Conservation (phyloP, 2,329 filamentous ascomycete species). For the Penicillium sp. region DNA sequence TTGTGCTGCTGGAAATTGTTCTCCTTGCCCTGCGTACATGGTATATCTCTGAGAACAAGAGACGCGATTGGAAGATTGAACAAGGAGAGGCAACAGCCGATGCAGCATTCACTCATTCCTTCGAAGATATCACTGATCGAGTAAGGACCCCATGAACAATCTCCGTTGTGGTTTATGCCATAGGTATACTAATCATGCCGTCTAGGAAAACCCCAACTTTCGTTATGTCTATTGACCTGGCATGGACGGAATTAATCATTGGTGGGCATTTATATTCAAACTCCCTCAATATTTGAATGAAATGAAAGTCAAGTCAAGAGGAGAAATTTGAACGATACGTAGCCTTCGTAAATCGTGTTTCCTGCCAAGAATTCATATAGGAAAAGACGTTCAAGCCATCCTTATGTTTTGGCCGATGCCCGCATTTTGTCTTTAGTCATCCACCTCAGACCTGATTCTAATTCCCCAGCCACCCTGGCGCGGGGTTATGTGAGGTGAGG, state of each 20-base stretch:
- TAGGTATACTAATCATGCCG: neutral
- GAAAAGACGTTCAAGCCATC: no score
- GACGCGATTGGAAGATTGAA: neutral
- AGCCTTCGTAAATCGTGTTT: no score
- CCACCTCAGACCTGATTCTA: neutral
- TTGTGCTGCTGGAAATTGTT: neutral
- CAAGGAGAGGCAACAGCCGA: neutral
- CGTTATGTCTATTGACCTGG: neutral
- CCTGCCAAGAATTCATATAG: no score
- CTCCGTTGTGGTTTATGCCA: neutral
- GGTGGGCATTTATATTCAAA: no score
- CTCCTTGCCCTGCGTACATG: neutral
- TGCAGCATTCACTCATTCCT: neutral
- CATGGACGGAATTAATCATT: neutral
- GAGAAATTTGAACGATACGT: neutral
- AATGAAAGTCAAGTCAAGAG: neutral
- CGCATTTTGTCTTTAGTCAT: neutral
- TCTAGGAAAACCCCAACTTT: neutral
- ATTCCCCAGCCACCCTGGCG: neutral
- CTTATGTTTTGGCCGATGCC: neutral
- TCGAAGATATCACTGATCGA: neutral
- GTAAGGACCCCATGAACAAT: neutral
- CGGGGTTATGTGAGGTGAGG: neutral
- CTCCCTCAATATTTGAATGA: neutral
- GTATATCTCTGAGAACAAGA: neutral